Base-by-base conservation (phyloP, 1,284 basidiomycete genomes). In the Fomitopsis pinicola region DNA sequence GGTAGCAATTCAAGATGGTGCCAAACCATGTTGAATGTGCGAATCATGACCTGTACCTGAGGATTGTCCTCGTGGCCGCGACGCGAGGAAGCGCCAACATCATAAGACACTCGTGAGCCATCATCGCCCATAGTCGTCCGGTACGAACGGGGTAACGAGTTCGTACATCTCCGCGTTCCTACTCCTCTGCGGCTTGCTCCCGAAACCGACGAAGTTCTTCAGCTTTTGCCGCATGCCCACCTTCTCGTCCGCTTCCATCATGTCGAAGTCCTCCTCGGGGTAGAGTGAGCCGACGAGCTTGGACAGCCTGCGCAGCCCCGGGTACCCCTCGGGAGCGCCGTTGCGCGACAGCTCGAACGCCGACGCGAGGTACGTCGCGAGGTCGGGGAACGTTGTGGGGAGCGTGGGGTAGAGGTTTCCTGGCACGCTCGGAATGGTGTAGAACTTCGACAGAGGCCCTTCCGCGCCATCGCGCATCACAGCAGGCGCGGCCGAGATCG, bases 101-200 rank as follows among this genome's bases (percentile, higher is more conserved):
- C 52, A 17, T 40, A 54, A 17, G 9, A 38, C 14, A 54, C 14
- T 14, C 35, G 14, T 40, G 19, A 36, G 8, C 50, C 6, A 54
- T 62, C 63, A 69, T 19, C 63, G 42, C 38, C 73, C 71, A 64
- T 64, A 72, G 33, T 76, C 75, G 54, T 78, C 77, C 45, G 76
- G 67, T 26, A 76, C 68, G 71, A 92, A 92, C 0, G 90, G 90
- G 33, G 90, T 92, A 59, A 92, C 88, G 17, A 91, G 80, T 56
- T 91, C 87, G 64, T 86, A 92, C 14, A 85, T 86, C 62, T 91
- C 88, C 66, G 89, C 88, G 68, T 92, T 92, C 64, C 79, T 80
- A 65, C 78, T 75, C 62, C 79, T 76, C 59, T 66, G 56, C 48
- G 76, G 74, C 64, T 73, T 82, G 64, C 79, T 77, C 22, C 78